A percentile compares a stretch with the other conserved stretches of the same genome.
phyloP scores from a whole-genome alignment of 805 yeast species.

The Wickerhamomyces tratensis region DNA sequence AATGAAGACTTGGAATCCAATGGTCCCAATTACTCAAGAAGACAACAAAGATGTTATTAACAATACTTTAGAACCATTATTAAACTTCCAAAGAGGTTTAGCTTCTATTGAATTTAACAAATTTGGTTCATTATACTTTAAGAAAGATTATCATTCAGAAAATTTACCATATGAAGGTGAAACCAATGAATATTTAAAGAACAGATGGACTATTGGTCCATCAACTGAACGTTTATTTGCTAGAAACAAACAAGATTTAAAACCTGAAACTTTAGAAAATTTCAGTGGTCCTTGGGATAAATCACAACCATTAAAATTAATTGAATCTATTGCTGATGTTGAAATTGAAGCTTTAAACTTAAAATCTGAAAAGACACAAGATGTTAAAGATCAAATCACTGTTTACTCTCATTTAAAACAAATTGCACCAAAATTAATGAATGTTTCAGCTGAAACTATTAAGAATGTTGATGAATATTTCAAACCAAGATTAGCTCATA shows the following conservation, averaged over 20 bases:
- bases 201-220: conserved; percentile 90
- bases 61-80: conserved; percentile 61
- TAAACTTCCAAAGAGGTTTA: conserved; percentile 51
- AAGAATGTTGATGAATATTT: conserved; percentile 55
- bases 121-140: conserved; percentile 78
- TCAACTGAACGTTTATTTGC: conserved; percentile 71
- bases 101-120: conserved; percentile 52
- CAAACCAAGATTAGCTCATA: conserved; percentile 64
- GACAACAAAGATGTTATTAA: conserved; percentile 41
- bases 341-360: conserved; percentile 54
- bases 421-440: conserved; percentile 51
- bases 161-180: conserved; percentile 52
- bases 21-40: conserved; percentile 47
- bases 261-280: conserved; percentile 37
- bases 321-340: conserved; percentile 52
- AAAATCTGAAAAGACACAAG: conserved; percentile 36
- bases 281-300: conserved; percentile 74
- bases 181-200: conserved; percentile 32
- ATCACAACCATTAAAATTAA: conserved; percentile 47
- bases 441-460: conserved; percentile 36
- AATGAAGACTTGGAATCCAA: conserved; percentile 90
- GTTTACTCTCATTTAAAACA: conserved; percentile 52
- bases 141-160: conserved; percentile 47
- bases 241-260: conserved; percentile 50
- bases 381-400: conserved; percentile 38